Base-by-base conservation (phyloP, 148 eudicot species). In the Rhododendron kiyosumense region DNA sequence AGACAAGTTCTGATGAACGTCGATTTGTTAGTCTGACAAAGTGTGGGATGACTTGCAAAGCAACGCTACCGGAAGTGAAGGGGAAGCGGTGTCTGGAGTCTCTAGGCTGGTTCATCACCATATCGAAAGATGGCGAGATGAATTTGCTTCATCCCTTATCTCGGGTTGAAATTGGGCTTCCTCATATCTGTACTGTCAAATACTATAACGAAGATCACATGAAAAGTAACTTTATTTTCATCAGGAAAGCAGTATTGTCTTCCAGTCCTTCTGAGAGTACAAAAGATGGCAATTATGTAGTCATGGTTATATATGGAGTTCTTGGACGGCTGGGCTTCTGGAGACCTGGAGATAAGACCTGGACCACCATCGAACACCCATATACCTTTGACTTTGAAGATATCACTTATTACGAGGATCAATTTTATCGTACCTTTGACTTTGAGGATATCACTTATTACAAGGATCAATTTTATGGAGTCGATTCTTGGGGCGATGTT, bases 161-260 rank as follows among this genome's bases (percentile, higher is more conserved):
- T 2, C 14, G 51, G 17, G 38, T 57, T 77, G 54, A 54, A 38
- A 48, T 78, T 9, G 30, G 24, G 7, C 82, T 85, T 52, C 82
- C 86, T 18, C 57, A 57, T 5, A 1, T 18, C 26, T 12, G 48
- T 14, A 85, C 79, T 26, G 54, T 77, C 49, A 41, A 34, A 26
- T 11, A 36, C 32, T 38, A 17, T 15, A 17, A 26, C 2, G 7
- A 6, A 48, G 30, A 15, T 28, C 0, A 3, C 9, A 8, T 38
- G 30, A 17, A 59, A 59, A 36, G 2, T 57, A 57, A 9, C 65
- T 59, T 59, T 20, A 59, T 59, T 59, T 57, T 20, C 81, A 54
- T 84, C 32, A 13, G n/a, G n/a, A 84, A 77, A 71, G 73, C 69
- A 12, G 86, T 77, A 6, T 77, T 85, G 49, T 85, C 86, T 3